Percentiles rank a stretch among this genome's conserved stretches.
phyloP scores from a whole-genome alignment of 176 grass and related monocot species.

The Stipa capillata region DNA sequence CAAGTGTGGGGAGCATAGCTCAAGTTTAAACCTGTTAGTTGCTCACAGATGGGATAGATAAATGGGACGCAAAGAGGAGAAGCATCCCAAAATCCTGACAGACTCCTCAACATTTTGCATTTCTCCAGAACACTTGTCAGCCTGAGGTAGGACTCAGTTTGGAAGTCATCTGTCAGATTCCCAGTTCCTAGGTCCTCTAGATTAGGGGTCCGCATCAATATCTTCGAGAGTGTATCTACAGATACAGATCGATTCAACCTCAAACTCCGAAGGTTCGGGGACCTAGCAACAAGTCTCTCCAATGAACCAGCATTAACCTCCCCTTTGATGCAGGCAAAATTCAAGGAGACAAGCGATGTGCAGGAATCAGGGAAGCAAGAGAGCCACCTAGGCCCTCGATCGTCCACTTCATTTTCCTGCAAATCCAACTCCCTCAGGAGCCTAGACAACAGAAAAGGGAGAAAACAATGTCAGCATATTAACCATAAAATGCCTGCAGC shows the following conservation, averaged over 20 bases:
- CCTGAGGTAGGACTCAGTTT: conserved; percentile 32
- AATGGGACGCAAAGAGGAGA: conserved; percentile 33
- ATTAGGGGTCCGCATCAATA: conserved; percentile 50
- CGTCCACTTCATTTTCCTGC: conserved; percentile 93
- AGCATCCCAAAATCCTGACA: conserved; percentile 84
- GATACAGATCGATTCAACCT: conserved; percentile 63
- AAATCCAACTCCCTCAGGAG: conserved; percentile 74
- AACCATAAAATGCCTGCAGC: neutral
- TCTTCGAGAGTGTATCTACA: conserved; percentile 54
- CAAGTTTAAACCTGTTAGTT: conserved; percentile 71
- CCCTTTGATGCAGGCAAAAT: conserved; percentile 77
- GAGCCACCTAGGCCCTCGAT: conserved; percentile 76
- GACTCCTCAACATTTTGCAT: conserved; percentile 63
- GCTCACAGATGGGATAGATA: conserved; percentile 49
- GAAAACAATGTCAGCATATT: neutral
- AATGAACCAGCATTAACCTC: conserved; percentile 54
- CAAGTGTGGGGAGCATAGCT: conserved; percentile 67
- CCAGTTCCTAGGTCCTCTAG: conserved; percentile 72
- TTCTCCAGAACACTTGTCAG: conserved; percentile 40
- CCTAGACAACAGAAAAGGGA: conserved; percentile 26
- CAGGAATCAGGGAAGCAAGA: conserved; percentile 79
- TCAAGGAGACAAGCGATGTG: conserved; percentile 69
- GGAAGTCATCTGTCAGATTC: conserved; percentile 42
- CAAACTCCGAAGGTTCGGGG: conserved; percentile 66
- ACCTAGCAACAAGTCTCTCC: conserved; percentile 72